Base-by-base conservation (phyloP, 768 basidiomycete genomes). In the Pleurotus giganteus region DNA sequence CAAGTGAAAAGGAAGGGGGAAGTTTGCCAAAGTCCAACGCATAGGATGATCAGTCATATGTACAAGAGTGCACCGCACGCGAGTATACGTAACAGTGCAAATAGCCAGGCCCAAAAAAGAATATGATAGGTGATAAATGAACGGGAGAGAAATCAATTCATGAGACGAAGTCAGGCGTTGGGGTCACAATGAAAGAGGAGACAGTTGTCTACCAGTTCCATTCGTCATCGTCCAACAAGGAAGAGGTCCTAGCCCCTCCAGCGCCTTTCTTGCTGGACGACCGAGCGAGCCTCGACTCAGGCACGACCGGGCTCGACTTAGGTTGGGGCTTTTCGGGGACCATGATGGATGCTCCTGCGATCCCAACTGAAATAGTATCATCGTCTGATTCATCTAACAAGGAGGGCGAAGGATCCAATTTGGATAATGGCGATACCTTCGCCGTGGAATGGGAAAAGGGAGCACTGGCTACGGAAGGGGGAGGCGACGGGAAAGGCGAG, bases 151-250 rank as follows among this genome's bases (percentile, higher is more conserved):
- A 19, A 7, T 13, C 13, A 17, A 2, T 4, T 21, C 19, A 44
- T 21, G 17, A 44, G 13, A 26, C 19, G 23, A 19, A 13, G 26
- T 11, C 23, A 24, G 26, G 21, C 19, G 26, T 5, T 4, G 9
- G 26, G 9, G 19, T 21, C n/a, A 12, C 13, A 44, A 17, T 13
- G 19, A 7, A 21, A 24, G 5, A 44, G 41, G 41, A 19, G 32
- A 44, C 51, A 1, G 23, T 39, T 41, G 13, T 66, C 66, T 68
- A 84, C 83, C 84, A 85, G 60, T 84, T 84, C 83, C 83, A 85
- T 55, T 60, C 59, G 19, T 60, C 59, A 2, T 60, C 59, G 17
- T 45, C 53, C 21, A 44, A n/a, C 8, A 36, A 12, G 39, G 15
- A 15, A 15, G 15, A 19, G 39, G 47, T 12, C 23, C 24, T 50